Base-by-base conservation (phyloP, 2,329 filamentous ascomycete species). In the Bipolaris gigantea region DNA sequence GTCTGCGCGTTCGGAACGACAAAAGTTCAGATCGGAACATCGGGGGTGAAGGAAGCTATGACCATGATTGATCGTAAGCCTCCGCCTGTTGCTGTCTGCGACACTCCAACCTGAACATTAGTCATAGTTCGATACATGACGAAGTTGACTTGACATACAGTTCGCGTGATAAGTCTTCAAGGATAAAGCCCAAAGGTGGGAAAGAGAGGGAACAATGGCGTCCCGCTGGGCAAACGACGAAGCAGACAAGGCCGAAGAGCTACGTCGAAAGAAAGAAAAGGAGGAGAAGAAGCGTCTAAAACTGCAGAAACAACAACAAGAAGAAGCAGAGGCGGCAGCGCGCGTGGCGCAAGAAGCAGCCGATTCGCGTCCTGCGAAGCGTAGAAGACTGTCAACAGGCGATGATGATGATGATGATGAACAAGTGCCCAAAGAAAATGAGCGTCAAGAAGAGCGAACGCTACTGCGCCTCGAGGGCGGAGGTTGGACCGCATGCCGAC, bases 201-300 rank as follows among this genome's bases (percentile, higher is more conserved):
- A 42, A 55, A 57, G 44, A 56, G 46, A 48, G 41, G 30, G 42
- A 46, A 54, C 79, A 67, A 82, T 80, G 70, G 73, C 85, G 71
- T 97, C 93, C 46, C 86, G 93, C 75, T 99, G 94, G 94, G 90
- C 89, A 61, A 85, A 92, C 68, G 86, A 89, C 41, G 89, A 90
- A 64, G 90, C 92, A 63, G 92, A 97, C 72, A 85, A 85, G 19
- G 89, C 85, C 39, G 81, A 88, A 38, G 87, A 90, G 55, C 86
- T 86, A 18, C 85, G 86, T 68, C 81, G 86, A 50, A 93, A 89
- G 75, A 83, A 81, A 58, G 90, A 94, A 72, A 97, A 93, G 76
- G 91, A 96, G 75, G 89, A 92, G 67, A 96, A 94, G 81, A 91
- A 89, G 76, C 87, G 89, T 45, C 78, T 85, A 46, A 97, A 94